Conservation (phyloP, 2,329 filamentous ascomycete genomes). For the Aspergillus ustus region DNA sequence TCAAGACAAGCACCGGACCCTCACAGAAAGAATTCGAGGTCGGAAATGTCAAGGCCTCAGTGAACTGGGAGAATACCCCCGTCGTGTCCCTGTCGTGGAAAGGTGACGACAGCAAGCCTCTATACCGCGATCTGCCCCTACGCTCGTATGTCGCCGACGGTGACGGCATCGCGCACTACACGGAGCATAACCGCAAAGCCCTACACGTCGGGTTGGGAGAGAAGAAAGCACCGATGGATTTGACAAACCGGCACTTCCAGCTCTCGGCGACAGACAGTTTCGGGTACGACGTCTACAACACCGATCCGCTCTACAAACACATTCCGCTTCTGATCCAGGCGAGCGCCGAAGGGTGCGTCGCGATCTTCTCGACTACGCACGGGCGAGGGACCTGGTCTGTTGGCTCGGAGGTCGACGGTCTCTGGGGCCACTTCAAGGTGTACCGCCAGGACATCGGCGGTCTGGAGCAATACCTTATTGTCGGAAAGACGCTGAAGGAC, state of each 20-base stretch:
- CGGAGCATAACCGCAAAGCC: constrained; percentile 63
- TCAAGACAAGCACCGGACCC: constrained; percentile 36
- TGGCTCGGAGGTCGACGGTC: constrained; percentile 73
- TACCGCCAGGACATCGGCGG: constrained; percentile 75
- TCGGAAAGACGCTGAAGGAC: constrained; percentile 68
- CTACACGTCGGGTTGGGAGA: constrained; percentile 74
- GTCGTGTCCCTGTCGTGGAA: constrained; percentile 61
- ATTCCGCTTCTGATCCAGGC: constrained; percentile 74
- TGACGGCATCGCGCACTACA: constrained; percentile 67
- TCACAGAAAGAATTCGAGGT: constrained; percentile 52
- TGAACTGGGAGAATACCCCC: constrained; percentile 65
- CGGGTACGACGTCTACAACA: constrained; percentile 72
- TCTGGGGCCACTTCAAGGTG: constrained; percentile 76
- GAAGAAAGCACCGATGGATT: constrained; percentile 73
- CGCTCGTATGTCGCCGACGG: constrained; percentile 70
- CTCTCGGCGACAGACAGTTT: constrained; percentile 74
- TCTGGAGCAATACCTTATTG: constrained; percentile 71
- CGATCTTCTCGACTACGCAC: constrained; percentile 70
- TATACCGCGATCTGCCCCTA: constrained; percentile 66
- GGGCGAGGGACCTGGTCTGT: constrained; percentile 67
- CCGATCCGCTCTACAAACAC: constrained; percentile 76
- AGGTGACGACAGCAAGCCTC: constrained; percentile 53
- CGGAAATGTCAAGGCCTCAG: constrained; percentile 56
- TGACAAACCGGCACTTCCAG: constrained; percentile 68
- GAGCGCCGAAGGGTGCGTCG: constrained; percentile 66